Evolutionary conservation across 352 stramenopile species (phyloP).

Genomic region (Aphanomyces astaci): DNA sequence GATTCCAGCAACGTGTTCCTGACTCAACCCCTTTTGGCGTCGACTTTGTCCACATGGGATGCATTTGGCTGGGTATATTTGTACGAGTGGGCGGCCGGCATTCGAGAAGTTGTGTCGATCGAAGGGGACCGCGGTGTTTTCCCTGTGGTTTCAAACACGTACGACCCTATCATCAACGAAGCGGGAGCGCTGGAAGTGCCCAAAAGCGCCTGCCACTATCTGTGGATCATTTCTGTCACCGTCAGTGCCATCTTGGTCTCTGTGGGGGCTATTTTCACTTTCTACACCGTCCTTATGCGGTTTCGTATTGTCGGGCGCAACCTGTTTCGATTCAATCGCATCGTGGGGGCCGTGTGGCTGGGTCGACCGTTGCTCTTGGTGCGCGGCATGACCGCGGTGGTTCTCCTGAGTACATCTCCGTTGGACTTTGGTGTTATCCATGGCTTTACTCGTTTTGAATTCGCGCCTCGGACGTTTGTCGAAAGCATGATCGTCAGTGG

Average conservation of each 20-base stretch:
- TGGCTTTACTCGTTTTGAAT: constrained; percentile 6
- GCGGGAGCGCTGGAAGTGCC: not conserved
- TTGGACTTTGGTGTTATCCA: not conserved
- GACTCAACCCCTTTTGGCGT: not conserved
- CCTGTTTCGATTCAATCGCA: constrained; percentile 10
- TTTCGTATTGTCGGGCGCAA: constrained; percentile 2
- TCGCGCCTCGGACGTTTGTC: not conserved
- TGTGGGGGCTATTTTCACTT: not conserved
- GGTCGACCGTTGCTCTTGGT: constrained; percentile 8
- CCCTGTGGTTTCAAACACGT: not conserved
- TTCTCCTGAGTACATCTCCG: constrained; percentile 7
- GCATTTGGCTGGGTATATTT: constrained; percentile 5
- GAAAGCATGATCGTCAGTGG: constrained; percentile 8
- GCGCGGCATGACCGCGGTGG: constrained; percentile 7
- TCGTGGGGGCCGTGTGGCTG: constrained; percentile 16
- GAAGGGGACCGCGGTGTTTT: not conserved
- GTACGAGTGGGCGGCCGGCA: not conserved
- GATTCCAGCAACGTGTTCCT: not conserved
- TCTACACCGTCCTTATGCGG: not conserved
- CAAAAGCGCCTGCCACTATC: constrained; percentile 6
- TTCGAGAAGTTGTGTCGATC: not conserved
- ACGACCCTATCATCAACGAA: not conserved
- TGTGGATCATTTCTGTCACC: not conserved
- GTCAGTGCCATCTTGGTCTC: not conserved
- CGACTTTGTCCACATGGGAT: not conserved